Evolutionary conservation across 768 basidiomycete species (phyloP).

Genomic region (Lactarius sp.): DNA sequence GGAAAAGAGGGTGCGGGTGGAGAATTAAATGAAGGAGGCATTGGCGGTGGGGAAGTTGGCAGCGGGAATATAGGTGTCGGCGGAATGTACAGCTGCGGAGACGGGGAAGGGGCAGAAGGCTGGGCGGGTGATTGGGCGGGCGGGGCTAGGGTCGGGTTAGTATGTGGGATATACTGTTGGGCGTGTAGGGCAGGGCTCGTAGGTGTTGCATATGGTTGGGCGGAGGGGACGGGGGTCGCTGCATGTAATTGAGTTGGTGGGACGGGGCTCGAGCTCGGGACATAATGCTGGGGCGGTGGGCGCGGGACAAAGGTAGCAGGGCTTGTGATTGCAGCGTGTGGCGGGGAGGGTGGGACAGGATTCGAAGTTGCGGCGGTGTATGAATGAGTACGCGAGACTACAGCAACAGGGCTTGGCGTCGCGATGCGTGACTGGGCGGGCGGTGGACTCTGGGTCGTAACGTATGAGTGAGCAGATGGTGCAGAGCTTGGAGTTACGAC

Average conservation of each 20-base stretch:
- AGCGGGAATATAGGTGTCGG: neutral
- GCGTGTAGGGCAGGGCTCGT: neutral
- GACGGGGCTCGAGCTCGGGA: neutral
- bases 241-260: neutral
- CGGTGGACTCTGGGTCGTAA: neutral
- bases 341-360: neutral
- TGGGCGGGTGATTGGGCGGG: neutral
- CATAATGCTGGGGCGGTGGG: neutral
- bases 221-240: neutral
- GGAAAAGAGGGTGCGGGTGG: neutral
- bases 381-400: neutral
- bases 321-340: neutral
- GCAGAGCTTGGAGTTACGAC: neutral
- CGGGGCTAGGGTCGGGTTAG: neutral
- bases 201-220: neutral
- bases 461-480: neutral
- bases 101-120: constrained; percentile 1
- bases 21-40: neutral
- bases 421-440: neutral
- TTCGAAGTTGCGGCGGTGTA: neutral
- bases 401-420: neutral
- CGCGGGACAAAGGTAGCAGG: neutral
- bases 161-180: constrained; percentile 8
- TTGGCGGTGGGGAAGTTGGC: constrained; percentile 11
- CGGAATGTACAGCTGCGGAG: neutral